Evolutionary conservation across 805 yeast species (phyloP), one percentile per base, ranked within the genome.

Genomic region (Maudiozyma barnettii): DNA sequence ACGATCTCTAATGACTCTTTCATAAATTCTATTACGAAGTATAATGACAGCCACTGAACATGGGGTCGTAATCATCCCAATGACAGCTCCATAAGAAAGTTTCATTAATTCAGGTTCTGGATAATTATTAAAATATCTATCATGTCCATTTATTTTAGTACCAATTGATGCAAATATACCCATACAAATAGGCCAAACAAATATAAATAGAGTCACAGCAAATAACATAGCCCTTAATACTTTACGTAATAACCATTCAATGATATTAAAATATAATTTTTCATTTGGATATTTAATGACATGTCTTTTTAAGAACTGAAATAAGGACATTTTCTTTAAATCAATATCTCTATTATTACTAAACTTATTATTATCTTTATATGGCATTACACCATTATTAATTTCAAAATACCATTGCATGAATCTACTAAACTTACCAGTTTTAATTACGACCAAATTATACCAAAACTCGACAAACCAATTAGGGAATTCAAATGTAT

Each of bases 111-210:
- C 59, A n/a, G 63, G 61, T 12, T 51, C 39, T 41, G 56, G 57
- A 40, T 53, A 58, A 31, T 52, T 47, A 30, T 47, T 46, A 43
- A 48, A 54, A 19, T 45, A 42, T 45, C 47, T 55, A 21, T 59
- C 63, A 35, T 55, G 43, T n/a, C 49, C 26, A 20, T 53, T 51
- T 14, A 46, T 41, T 16, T 20, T 43, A 2, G 54, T 50, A 12
- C 61, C 60, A 19, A 50, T 51, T 12, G 58, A 55, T 0, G 58
- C 56, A 49, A 57, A 30, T 12, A 59, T 53, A 18, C 61, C 63
- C 59, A 59, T 55, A 8, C 60, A 54, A 1, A 55, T 49, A 5
- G 63, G 63, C 63, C 63, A 59, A 13, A 56, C 51, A 14, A 52
- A 45, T n/a, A 52, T 23, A 46, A 58, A 59, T 6, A 54, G 36